These are phyloP conservation scores for Talaromyces rugulosus DNA, from an alignment of 2,329 filamentous ascomycete genomes.

Conservation along the genomic window DNA sequence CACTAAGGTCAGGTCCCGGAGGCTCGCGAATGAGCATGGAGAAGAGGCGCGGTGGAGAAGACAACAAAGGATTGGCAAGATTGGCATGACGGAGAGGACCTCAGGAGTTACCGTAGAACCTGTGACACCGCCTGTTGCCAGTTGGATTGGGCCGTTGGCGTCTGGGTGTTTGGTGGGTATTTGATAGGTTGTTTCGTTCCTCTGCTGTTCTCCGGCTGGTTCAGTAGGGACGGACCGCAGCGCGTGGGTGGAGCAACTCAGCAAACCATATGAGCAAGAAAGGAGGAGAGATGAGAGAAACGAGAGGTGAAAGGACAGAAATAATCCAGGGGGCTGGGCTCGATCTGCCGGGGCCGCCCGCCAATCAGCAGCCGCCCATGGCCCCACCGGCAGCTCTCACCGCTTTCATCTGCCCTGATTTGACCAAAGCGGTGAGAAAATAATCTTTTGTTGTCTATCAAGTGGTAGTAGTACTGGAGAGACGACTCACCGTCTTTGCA, in stretches of 20 bases:
- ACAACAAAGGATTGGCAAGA: not conserved
- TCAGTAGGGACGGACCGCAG: conserved; percentile 35
- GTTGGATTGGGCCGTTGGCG: not conserved
- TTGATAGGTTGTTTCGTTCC: not conserved
- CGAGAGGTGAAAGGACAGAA: not conserved
- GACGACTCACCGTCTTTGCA: not conserved
- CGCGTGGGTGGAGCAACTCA: conserved; percentile 16
- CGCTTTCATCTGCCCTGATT: not conserved
- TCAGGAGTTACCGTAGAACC: not conserved
- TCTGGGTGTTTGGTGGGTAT: not conserved
- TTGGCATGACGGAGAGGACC: not conserved
- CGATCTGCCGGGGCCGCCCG: not conserved
- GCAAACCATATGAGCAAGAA: not conserved
- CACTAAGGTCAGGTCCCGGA: conserved; percentile 11
- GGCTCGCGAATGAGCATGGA: not conserved
- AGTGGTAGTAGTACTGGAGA: not conserved
- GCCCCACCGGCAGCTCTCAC: not conserved
- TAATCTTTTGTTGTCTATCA: not conserved
- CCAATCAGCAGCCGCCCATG: not conserved
- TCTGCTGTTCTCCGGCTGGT: conserved; percentile 21
- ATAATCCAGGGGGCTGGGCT: conserved; percentile 6
- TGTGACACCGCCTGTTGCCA: not conserved
- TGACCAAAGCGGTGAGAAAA: not conserved
- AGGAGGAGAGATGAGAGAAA: not conserved
- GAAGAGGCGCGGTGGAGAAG: not conserved